Percentiles rank a stretch among this genome's conserved stretches.
These are phyloP conservation scores for Cryptococcus neoformans DNA, from an alignment of 1,284 basidiomycete genomes.

Conservation along the genomic window DNA sequence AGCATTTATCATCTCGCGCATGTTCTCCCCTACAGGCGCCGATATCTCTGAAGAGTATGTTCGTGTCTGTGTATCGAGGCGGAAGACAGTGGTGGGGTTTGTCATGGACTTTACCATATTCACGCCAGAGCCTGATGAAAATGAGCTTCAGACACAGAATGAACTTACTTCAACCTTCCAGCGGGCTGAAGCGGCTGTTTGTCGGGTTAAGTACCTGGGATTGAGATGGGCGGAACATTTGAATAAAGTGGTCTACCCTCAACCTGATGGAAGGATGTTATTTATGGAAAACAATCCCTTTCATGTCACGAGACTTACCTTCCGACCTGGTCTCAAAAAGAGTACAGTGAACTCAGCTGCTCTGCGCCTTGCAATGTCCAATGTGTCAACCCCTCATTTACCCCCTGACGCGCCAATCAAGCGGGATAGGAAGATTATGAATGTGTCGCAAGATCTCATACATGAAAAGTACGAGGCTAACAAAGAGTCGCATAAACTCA, in stretches of 20 bases:
- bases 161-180: neutral
- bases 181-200: neutral
- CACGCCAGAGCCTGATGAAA: neutral
- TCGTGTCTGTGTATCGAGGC: neutral
- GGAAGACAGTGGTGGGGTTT: constrained; percentile 1
- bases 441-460: neutral
- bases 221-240: constrained; percentile 8
- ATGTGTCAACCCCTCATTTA: neutral
- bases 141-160: neutral
- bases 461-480: neutral
- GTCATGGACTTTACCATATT: constrained; percentile 9
- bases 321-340: constrained; percentile 6
- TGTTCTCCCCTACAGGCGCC: constrained; percentile 6
- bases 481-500: neutral
- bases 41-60: neutral
- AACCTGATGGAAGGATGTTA: neutral
- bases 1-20: constrained; percentile 3
- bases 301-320: constrained; percentile 1
- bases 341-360: neutral
- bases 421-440: constrained; percentile 1
- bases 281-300: constrained; percentile 7
- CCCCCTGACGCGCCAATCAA: neutral
- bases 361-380: neutral
- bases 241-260: constrained; percentile 1
- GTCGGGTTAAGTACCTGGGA: neutral